Percentiles rank a stretch among this genome's conserved stretches.
Evolutionary conservation across 345 rosid species (phyloP).

Genomic region (Carallia pectinifolia): DNA sequence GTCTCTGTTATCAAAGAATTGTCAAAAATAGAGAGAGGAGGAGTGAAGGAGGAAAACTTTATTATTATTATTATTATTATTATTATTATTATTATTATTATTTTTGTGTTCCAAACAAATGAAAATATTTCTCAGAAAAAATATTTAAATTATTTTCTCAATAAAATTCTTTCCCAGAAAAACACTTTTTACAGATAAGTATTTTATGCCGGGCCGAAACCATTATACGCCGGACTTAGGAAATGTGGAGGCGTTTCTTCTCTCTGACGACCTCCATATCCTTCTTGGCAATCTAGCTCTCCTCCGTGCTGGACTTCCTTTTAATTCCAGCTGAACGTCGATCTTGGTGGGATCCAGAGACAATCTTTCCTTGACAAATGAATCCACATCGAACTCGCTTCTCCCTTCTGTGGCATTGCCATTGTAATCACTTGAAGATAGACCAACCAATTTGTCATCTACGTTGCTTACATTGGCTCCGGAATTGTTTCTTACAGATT

Average conservation of each 20-base stretch:
- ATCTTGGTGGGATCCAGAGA: slow-evolving; percentile 59
- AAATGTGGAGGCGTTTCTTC: slow-evolving; percentile 2
- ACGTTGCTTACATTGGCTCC: slow-evolving; percentile 23
- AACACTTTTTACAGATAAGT: no score
- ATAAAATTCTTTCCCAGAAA: no score
- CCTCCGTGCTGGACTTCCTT: slow-evolving; percentile 20
- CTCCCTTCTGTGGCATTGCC: slow-evolving; percentile 34
- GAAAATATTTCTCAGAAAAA: no score
- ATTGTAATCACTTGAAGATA: slow-evolving; percentile 19
- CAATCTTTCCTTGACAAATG: slow-evolving; percentile 48
- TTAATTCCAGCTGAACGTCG: slow-evolving; percentile 42
- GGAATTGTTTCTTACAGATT: slow-evolving; percentile 28
- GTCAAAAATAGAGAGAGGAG: no score
- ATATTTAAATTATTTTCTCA: no score
- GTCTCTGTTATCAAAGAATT: no score
- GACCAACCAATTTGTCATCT: slow-evolving; percentile 13
- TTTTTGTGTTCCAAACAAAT: no score
- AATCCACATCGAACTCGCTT: slow-evolving; percentile 59
- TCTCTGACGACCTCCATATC: slow-evolving; percentile 42
- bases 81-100: no score
- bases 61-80: no score
- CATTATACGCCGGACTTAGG: slow-evolving; percentile 12
- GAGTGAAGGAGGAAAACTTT: no score
- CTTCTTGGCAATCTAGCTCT: slow-evolving; percentile 37
- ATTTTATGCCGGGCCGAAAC: no score